phyloP scores from a whole-genome alignment of 106 monocot species.

The Alisma plantagoaquatica region DNA sequence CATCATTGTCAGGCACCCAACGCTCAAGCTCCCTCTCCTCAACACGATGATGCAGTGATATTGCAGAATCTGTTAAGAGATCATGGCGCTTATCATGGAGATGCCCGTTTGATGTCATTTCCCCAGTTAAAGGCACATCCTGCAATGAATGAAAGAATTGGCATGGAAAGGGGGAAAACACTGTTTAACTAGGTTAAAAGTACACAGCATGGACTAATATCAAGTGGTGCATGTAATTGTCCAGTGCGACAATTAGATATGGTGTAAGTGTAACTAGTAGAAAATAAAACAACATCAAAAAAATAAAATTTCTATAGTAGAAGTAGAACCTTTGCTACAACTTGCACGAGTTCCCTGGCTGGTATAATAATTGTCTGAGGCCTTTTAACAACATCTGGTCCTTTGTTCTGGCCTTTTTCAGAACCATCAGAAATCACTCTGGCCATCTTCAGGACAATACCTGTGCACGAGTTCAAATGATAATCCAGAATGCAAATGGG shows the following conservation, averaged over 20 bases:
- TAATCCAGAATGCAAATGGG: background rate
- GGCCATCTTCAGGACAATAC: slow-evolving; percentile 87
- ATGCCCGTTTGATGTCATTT: slow-evolving; percentile 34
- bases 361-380: slow-evolving; percentile 89
- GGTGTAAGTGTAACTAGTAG: background rate
- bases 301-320: background rate
- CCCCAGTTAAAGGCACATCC: slow-evolving; percentile 53
- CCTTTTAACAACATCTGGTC: slow-evolving; percentile 32
- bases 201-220: too few species aligned
- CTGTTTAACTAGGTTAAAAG: too few species aligned
- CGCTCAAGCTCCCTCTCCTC: slow-evolving; percentile 85
- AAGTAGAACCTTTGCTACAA: slow-evolving; percentile 77
- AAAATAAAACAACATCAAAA: background rate
- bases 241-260: background rate
- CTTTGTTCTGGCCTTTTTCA: slow-evolving; percentile 36
- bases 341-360: slow-evolving; percentile 74
- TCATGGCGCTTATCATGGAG: slow-evolving; percentile 51
- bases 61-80: slow-evolving; percentile 80
- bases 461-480: slow-evolving; percentile 24
- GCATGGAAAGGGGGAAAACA: background rate
- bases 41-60: slow-evolving; percentile 65
- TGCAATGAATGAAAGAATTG: slow-evolving; percentile 14
- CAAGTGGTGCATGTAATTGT: background rate
- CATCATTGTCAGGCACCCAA: slow-evolving; percentile 80
- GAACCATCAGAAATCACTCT: slow-evolving; percentile 65